Evolutionary conservation across 768 basidiomycete genomes (phyloP).

Genomic region (Russula abietina): DNA sequence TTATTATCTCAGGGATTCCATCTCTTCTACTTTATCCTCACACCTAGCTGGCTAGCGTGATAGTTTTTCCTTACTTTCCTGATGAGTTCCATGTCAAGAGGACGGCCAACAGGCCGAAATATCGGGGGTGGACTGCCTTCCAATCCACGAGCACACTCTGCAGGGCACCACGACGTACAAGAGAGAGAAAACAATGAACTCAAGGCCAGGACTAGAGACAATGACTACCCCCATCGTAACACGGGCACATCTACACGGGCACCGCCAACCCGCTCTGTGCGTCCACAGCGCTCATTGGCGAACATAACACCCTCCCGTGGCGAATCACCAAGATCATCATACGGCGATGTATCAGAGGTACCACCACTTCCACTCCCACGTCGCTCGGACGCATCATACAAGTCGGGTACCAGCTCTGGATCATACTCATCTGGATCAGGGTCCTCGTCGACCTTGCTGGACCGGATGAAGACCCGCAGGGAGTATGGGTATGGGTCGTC

Average conservation of each 20-base stretch:
- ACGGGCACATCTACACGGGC: background rate
- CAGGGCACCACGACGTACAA: constrained; percentile 23
- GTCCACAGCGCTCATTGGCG: constrained; percentile 26
- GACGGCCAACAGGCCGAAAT: constrained; percentile 8
- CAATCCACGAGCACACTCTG: constrained; percentile 37
- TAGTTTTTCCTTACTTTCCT: background rate
- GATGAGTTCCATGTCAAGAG: constrained; percentile 20
- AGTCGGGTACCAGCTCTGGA: constrained; percentile 28
- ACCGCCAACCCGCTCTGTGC: constrained; percentile 21
- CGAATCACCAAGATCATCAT: background rate
- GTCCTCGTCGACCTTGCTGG: constrained; percentile 34
- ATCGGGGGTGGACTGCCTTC: constrained; percentile 35
- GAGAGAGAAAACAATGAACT: background rate
- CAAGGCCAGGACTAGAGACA: constrained; percentile 12
- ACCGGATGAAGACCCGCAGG: constrained; percentile 31
- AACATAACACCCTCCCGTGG: constrained; percentile 18
- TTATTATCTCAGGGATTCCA: background rate
- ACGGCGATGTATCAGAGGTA: constrained; percentile 7
- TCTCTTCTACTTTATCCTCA: background rate
- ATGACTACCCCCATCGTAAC: constrained; percentile 18
- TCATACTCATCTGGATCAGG: constrained; percentile 26
- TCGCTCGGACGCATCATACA: constrained; percentile 8
- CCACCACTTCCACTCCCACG: constrained; percentile 25
- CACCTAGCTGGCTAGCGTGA: constrained; percentile 21
- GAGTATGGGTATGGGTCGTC: constrained; percentile 32